A percentile compares a stretch with the other conserved stretches of the same genome.
Evolutionary conservation across 2,329 filamentous ascomycete genomes (phyloP).

Genomic region (Coniochaeta sp.): DNA sequence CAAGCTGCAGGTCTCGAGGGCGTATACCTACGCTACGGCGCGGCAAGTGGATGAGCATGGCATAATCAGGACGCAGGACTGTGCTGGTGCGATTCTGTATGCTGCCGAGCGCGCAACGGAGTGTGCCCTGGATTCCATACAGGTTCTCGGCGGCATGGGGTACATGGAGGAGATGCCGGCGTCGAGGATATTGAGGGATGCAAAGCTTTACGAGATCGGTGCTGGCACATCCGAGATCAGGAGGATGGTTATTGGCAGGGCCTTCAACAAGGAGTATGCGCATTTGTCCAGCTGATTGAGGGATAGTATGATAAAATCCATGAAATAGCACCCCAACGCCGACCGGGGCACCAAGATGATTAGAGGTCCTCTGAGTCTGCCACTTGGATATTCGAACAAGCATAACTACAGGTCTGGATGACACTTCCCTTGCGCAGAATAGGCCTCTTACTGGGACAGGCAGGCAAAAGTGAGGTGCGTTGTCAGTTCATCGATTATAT

Average conservation of each 20-base stretch:
- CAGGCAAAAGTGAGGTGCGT: too few relatives aligned
- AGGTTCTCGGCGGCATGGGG: conserved; percentile 89
- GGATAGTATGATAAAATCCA: not conserved
- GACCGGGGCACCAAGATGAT: not conserved
- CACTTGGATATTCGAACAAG: too few relatives aligned
- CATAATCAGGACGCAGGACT: conserved; percentile 76
- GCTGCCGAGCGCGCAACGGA: conserved; percentile 87
- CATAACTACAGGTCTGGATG: too few relatives aligned
- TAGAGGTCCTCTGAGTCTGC: too few relatives aligned
- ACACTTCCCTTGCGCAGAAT: too few relatives aligned
- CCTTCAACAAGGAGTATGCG: conserved; percentile 81
- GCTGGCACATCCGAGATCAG: conserved; percentile 93
- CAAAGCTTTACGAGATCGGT: conserved; percentile 88
- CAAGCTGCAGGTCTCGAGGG: conserved; percentile 73
- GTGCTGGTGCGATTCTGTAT: conserved; percentile 88
- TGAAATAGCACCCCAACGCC: not conserved
- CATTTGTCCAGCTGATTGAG: conserved; percentile 8
- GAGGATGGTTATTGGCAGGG: conserved; percentile 87
- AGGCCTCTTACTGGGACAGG: too few relatives aligned
- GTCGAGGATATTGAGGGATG: conserved; percentile 71
- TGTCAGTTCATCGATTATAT: too few relatives aligned
- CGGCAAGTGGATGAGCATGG: conserved; percentile 70
- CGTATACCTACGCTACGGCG: conserved; percentile 84
- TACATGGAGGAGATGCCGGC: conserved; percentile 95
- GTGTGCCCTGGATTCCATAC: conserved; percentile 78